phyloP scores from a whole-genome alignment of 2,329 filamentous ascomycete species.

The Arthroderma sp. region DNA sequence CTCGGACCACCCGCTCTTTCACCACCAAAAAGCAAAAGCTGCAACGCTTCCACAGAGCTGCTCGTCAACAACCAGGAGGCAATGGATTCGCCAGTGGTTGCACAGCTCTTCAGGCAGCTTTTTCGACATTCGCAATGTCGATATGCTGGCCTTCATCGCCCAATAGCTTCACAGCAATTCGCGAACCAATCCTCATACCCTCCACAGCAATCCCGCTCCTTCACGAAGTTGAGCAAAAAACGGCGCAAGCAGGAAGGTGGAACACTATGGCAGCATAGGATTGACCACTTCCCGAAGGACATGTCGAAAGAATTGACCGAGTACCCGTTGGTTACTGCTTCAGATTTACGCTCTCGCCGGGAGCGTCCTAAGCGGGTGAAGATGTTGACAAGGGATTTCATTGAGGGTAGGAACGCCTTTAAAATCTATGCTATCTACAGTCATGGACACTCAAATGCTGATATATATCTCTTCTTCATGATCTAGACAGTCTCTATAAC shows the following conservation, averaged over 20 bases:
- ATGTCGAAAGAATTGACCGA: slow-evolving; percentile 65
- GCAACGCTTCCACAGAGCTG: slow-evolving; percentile 4
- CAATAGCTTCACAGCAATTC: no score
- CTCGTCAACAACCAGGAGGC: slow-evolving; percentile 7
- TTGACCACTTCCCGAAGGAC: slow-evolving; percentile 60
- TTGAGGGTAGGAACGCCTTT: slow-evolving; percentile 54
- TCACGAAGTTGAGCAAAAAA: slow-evolving; percentile 20
- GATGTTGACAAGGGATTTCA: slow-evolving; percentile 96
- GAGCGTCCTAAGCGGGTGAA: slow-evolving; percentile 78
- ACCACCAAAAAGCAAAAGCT: slow-evolving; percentile 1
- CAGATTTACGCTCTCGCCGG: slow-evolving; percentile 55
- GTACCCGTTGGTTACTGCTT: slow-evolving; percentile 76
- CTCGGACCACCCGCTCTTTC: slow-evolving; percentile 14
- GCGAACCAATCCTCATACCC: not conserved
- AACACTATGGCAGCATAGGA: slow-evolving; percentile 76
- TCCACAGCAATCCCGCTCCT: slow-evolving; percentile 21
- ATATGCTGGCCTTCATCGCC: no score
- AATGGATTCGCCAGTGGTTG: slow-evolving; percentile 50
- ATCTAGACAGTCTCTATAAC: slow-evolving; percentile 78
- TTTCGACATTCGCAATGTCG: slow-evolving; percentile 61
- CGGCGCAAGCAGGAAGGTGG: slow-evolving; percentile 22
- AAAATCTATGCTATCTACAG: not conserved
- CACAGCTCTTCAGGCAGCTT: slow-evolving; percentile 70
- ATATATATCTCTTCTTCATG: not conserved
- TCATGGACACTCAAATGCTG: not conserved